Base-by-base conservation (phyloP, 2,329 filamentous ascomycete genomes). In the Colletotrichum sp. region DNA sequence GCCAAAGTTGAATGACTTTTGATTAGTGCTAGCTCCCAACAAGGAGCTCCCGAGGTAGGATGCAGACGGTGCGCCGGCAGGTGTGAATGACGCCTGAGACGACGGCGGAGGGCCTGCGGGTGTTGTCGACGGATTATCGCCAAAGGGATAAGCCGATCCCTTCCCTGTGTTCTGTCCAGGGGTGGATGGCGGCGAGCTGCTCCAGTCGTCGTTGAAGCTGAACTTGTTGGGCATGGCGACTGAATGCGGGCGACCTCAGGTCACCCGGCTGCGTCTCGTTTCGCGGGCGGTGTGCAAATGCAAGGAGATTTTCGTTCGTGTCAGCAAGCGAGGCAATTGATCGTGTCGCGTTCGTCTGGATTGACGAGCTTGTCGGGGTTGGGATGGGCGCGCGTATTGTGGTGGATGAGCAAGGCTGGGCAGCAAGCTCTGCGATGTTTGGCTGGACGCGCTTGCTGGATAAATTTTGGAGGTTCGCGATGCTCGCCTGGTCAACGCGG, bases 31-130 rank as follows among this genome's bases (percentile, higher is more conserved):
- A 59, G 83, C 86, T 64, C 86, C 86, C 83, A 89, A 84, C 69
- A 91, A 86, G 49, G 90, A 91, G 82, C 89, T 91, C 72, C 89
- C 88, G 49, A 92, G 82, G 79, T 87, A 91, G 15, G 89, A 89
- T 34, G 87, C 88, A 26, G 90, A 89, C 1, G 90, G 90, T 18
- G 90, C 89, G 72, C 91, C 91, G 18, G 87, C 86, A 2, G 90
- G 90, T 2, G 90, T 91, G 82, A 91, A 91, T 59, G 89, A 90
- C 6, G 87, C 87, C 10, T 87, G 86, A 9, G 89, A 89, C 32
- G 90, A 89, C 1, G 87, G 88, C 12, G 89, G 89, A 32, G 87
- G 87, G 0, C 87, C 90, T 21, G 87, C 87, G 7, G 90, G 90
- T 3, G 90, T 91, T 4, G 89, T 91, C 49, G 89, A 88, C 8